Percentiles rank a stretch among this genome's conserved stretches.
Conservation (phyloP, 768 basidiomycete genomes). For the Termitomyces bulborhizus region DNA sequence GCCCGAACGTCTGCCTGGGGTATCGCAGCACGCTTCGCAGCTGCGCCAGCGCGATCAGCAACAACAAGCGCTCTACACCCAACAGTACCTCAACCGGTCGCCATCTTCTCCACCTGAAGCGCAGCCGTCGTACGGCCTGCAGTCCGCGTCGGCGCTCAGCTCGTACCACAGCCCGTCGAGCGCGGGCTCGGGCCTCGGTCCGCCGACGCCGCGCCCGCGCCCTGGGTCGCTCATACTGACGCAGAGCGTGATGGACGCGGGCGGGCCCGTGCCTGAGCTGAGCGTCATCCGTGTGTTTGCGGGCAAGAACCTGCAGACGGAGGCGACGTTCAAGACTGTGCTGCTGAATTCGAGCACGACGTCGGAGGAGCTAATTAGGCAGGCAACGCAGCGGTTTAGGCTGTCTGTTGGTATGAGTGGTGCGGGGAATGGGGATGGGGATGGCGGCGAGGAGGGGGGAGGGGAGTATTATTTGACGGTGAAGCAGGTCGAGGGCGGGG, state of each 20-base stretch:
- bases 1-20: conserved; percentile 22
- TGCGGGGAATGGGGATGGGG: conserved; percentile 27
- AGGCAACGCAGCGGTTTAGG: conserved; percentile 93
- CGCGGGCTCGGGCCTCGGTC: conserved; percentile 38
- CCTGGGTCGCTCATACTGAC: conserved; percentile 76
- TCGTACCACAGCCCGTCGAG: conserved; percentile 24
- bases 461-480: conserved; percentile 81
- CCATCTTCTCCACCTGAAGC: conserved; percentile 74
- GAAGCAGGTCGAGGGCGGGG: conserved; percentile 88
- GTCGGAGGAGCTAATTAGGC: conserved; percentile 76
- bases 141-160: conserved; percentile 62
- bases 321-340: conserved; percentile 98
- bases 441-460: conserved; percentile 31
- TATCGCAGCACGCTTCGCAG: conserved; percentile 63
- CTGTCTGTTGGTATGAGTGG: conserved; percentile 32
- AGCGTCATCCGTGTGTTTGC: conserved; percentile 97
- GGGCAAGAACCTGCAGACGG: conserved; percentile 83
- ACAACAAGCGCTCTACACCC: conserved; percentile 80
- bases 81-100: conserved; percentile 84
- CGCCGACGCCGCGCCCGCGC: conserved; percentile 48
- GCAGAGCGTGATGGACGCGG: conserved; percentile 51
- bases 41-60: conserved; percentile 86
- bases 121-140: conserved; percentile 68
- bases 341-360: conserved; percentile 84
- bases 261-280: conserved; percentile 70